Evolutionary conservation across 768 basidiomycete species (phyloP), one percentile per base, ranked within the genome.

Genomic region (Leucocoprinus birnbaumii): DNA sequence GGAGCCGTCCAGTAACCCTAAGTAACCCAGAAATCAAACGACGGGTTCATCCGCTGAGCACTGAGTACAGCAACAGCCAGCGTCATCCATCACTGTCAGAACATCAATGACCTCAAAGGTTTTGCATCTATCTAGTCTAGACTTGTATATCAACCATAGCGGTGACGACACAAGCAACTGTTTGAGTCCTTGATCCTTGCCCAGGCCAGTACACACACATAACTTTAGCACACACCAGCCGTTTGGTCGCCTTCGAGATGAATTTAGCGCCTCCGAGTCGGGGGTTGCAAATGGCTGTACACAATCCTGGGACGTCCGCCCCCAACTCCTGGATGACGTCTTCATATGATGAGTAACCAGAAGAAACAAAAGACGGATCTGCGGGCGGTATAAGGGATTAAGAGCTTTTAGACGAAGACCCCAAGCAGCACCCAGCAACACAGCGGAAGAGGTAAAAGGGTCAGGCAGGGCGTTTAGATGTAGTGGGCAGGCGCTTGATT

Each of bases 221-320:
- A 31, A 31, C 5, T 31, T 5, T 31, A 31, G 24, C 18, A 13
- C 25, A 45, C 10, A 2, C 14, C 8, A 21, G 18, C n/a, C 11
- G 43, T 11, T 3, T 18, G 14, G 25, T n/a, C 25, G 8, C 38
- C 38, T 16, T 38, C 13, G 38, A 4, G 38, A 38, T 38, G 38
- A 38, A 38, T 38, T 53, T 46, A 53, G 53, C 46, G 46, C 46
- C 53, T 22, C 53, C 53, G 53, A 54, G 46, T 54, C 53, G 53
- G 53, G 52, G 24, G 16, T 47, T 10, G 24, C 40, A 42, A 52
- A 51, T 40, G 49, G 35, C 49, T 43, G 27, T 44, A 43, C 27
- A 52, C 41, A 34, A 47, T 47, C 22, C 18, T 45, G 43, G 43
- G 14, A 21, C 25, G 43, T 11, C 31, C 31, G 31, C 31, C 31